phyloP scores from a whole-genome alignment of 2,329 filamentous ascomycete species.

The Penicillium sp. region DNA sequence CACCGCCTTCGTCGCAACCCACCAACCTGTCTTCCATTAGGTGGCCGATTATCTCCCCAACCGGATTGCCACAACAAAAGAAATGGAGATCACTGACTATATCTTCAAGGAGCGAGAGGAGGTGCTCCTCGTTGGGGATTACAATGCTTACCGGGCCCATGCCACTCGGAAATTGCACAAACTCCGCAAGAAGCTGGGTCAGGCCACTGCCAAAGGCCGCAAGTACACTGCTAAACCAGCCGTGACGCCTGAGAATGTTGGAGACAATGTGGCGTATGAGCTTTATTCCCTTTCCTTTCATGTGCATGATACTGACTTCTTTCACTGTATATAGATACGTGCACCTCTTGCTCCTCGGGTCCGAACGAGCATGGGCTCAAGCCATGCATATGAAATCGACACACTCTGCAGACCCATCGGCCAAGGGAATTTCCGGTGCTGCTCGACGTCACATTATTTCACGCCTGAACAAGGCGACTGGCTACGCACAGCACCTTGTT shows the following conservation, averaged over 20 bases:
- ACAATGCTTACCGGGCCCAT: constrained; percentile 78
- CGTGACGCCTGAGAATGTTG: constrained; percentile 74
- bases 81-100: constrained; percentile 88
- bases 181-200: constrained; percentile 79
- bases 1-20: constrained; percentile 30
- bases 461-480: constrained; percentile 76
- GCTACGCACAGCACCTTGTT: constrained; percentile 67
- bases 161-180: constrained; percentile 79
- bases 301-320: constrained; percentile 10
- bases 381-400: constrained; percentile 91
- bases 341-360: constrained; percentile 76
- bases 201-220: constrained; percentile 78
- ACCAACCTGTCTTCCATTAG: constrained; percentile 19
- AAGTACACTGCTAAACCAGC: constrained; percentile 75
- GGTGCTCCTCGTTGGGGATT: constrained; percentile 84
- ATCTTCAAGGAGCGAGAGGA: constrained; percentile 77
- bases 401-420: constrained; percentile 71
- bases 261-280: constrained; percentile 71
- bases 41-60: background rate
- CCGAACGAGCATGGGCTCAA: constrained; percentile 92
- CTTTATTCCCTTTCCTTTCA: constrained; percentile 4
- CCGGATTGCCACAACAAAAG: background rate
- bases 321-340: constrained; percentile 59
- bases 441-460: constrained; percentile 88
- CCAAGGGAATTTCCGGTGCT: constrained; percentile 73